phyloP scores from a whole-genome alignment of 805 yeast genomes.

The Wickerhamiella dianesei region DNA sequence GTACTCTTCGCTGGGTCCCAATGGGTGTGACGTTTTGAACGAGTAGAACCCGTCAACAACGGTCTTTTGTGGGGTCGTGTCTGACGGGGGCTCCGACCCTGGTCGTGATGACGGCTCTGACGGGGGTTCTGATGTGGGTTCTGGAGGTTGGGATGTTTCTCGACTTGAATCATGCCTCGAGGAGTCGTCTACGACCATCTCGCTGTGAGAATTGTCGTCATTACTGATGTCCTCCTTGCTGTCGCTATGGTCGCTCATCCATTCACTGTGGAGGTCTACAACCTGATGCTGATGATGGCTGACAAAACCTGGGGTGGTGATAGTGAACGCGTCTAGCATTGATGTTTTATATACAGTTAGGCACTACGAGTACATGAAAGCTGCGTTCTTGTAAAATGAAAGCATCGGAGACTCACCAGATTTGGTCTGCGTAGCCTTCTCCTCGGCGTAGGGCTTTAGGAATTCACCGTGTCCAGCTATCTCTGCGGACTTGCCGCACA shows the following conservation, averaged over 20 bases:
- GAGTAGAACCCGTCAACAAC: neutral
- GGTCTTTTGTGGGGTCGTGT: neutral
- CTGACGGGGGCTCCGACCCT: neutral
- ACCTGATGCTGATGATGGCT: neutral
- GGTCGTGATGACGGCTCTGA: neutral
- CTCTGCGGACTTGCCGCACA: constrained; percentile 46
- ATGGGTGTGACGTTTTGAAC: constrained; percentile 7
- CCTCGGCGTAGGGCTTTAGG: constrained; percentile 56
- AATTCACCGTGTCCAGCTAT: constrained; percentile 51
- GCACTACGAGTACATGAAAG: constrained; percentile 29
- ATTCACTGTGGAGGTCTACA: neutral
- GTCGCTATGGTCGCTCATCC: neutral
- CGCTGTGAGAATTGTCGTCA: neutral
- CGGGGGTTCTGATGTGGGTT: neutral
- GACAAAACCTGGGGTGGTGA: too few relatives aligned
- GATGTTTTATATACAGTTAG: neutral
- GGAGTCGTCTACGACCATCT: neutral
- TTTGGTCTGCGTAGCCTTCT: constrained; percentile 50
- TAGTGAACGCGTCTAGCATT: neutral
- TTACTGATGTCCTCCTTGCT: neutral
- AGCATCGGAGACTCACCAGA: constrained; percentile 79
- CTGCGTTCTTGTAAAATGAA: constrained; percentile 61
- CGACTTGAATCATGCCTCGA: neutral
- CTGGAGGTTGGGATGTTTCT: neutral
- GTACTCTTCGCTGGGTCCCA: constrained; percentile 3